Conservation (phyloP, 192 early-diverging fungal species). For the Backusella psychrophila region DNA sequence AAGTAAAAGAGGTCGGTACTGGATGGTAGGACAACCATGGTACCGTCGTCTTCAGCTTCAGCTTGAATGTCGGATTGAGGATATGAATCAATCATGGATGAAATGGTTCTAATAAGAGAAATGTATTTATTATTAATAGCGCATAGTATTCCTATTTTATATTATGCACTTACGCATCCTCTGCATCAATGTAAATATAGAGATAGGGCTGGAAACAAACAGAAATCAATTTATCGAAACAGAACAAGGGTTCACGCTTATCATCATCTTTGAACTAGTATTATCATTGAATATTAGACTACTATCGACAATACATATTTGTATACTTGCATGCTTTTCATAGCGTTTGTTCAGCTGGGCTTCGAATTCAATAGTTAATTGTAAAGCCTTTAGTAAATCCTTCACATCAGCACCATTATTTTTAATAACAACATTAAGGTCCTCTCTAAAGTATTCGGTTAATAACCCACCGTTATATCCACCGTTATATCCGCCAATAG, state of each 20-base stretch:
- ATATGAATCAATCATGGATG: slow-evolving; percentile 59
- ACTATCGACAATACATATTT: not conserved
- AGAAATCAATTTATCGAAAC: slow-evolving; percentile 80
- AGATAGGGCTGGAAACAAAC: slow-evolving; percentile 86
- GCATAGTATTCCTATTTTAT: not conserved
- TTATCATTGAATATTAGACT: not conserved
- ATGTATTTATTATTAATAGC: not conserved
- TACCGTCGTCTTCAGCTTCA: slow-evolving; percentile 52
- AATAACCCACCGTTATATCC: not conserved
- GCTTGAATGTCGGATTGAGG: slow-evolving; percentile 38
- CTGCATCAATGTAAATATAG: slow-evolving; percentile 80
- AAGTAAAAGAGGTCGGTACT: slow-evolving; percentile 90
- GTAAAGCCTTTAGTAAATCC: slow-evolving; percentile 69
- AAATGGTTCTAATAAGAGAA: slow-evolving; percentile 47
- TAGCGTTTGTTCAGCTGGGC: slow-evolving; percentile 77
- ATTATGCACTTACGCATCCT: slow-evolving; percentile 61
- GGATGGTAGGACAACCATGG: slow-evolving; percentile 73
- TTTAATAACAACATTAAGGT: slow-evolving; percentile 64
- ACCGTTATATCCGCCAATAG: not conserved
- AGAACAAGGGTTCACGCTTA: slow-evolving; percentile 29
- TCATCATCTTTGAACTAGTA: slow-evolving; percentile 12
- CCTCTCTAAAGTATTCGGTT: slow-evolving; percentile 42
- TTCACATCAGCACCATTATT: slow-evolving; percentile 53
- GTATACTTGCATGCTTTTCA: slow-evolving; percentile 43
- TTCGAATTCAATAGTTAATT: slow-evolving; percentile 91